Evolutionary conservation across 2,329 filamentous ascomycete genomes (phyloP), one percentile per base, ranked within the genome.

Genomic region (Epicoccum nigrum): DNA sequence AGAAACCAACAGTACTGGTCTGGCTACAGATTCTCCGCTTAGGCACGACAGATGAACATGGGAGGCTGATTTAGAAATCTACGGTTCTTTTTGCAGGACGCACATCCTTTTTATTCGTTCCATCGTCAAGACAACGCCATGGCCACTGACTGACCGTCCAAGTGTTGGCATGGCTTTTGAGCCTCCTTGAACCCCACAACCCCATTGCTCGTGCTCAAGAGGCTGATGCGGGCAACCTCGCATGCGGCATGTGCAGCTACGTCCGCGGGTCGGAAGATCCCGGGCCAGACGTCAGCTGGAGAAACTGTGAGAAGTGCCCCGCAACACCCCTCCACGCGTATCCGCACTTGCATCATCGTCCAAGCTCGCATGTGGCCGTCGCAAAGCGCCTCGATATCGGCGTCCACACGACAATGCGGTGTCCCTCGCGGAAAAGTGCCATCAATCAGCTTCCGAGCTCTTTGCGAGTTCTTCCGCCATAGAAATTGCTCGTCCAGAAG

Each of bases 261-360:
- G 58, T 64, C 64, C 64, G 64, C 63, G 63, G 64, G 40, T 56
- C 65, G 65, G 65, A 65, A 65, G 38, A 64, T 58, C 35, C 63
- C 65, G 65, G 65, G 55, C 41, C 20, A 49, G 41, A 54, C 31
- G 53, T 39, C 48, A 54, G 41, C 42, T 46, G 30, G 47, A 40
- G 37, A 45, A 49, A 40, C 32, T 11, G 44, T 44, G 51, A 40
- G 20, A 31, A 45, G 40, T 17, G 40, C 50, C 59, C 59, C 63
- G 62, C 61, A 56, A 50, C 54, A 37, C 45, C 51, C 46, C 51
- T 50, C 46, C 46, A 50, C 37, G 23, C 51, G 44, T 54, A 49
- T 45, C 51, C 54, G 54, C 54, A 55, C 57, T 58, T 62, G 56
- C 54, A 57, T 48, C 59, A 62, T 51, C 25, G 57, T 61, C 59